Base-by-base conservation (phyloP, 2,329 filamentous ascomycete genomes). In the Sarocladiaceae sp. region DNA sequence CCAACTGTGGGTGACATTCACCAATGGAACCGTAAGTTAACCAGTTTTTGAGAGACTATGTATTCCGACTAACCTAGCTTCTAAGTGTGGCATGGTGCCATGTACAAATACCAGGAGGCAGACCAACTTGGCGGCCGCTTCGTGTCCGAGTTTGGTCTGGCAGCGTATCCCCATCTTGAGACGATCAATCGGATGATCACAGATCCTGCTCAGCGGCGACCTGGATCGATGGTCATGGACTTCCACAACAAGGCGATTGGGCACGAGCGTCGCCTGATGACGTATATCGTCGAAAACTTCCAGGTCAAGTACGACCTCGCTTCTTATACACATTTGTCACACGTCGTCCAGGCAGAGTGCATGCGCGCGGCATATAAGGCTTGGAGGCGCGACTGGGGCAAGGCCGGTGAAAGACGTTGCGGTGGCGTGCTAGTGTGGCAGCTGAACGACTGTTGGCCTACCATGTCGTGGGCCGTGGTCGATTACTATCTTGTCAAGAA, bases 181-280 rank as follows among this genome's bases (percentile, higher is more conserved):
- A 90, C 86, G 0, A 81, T 86, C 49, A 73, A 78, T 39, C 63
- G 72, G 35, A 88, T 81, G 60, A 75, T 88, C 50, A 78, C 71
- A 4, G 53, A 63, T 7, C 58, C 59, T 23, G 59, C 67, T 41
- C 74, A 83, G 45, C 68, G 74, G 16, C 68, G 73, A 23, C 79
- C 85, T 1, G 83, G 87, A 50, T 87, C 82, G 6, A 80, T 82
- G 48, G 82, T 82, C 48, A 70, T 89, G 35, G 85, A 89, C 56
- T 88, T 87, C 57, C 86, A 89, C 64, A 91, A 91, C 64, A 91
- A 91, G 62, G 86, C 84, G 6, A 80, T 82, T 51, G 85, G 85
- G 1, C 84, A 89, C 55, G 84, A 89, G 59, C 73, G 85, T 27
- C 73, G 85, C 31, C 79, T 90, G 47, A 82, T 83, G 11, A 80